Base-by-base conservation (phyloP, 2,329 filamentous ascomycete species). In the Aureobasidium mangrovei region DNA sequence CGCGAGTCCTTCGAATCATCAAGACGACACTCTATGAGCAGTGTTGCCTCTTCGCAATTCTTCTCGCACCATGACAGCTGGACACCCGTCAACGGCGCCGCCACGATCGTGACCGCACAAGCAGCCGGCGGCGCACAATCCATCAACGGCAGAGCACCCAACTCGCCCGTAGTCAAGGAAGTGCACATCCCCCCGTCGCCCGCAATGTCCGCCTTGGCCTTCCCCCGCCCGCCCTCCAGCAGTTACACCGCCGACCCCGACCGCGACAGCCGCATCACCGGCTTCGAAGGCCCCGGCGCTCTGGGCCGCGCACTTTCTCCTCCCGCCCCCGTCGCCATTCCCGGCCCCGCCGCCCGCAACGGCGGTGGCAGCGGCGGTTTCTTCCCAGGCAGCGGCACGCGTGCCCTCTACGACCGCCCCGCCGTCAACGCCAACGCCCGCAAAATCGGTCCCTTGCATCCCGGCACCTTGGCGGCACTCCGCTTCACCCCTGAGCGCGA, bases 361-460 rank as follows among this genome's bases (percentile, higher is more conserved):
- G 53, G 44, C 31, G 74, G 74, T 40, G 77, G 83, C 46, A 82
- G 78, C 12, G 77, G 85, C 63, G 75, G 79, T 41, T 68, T 69
- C 64, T 69, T 69, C 59, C 67, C 67, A 12, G 65, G 65, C 44
- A 59, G 49, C 8, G 49, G 49, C 10, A 53, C 49, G 29, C 49
- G 49, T n/a, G 49, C 49, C 31, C 43, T 53, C 7, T 40, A 53
- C 26, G 40, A 53, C 12, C 49, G 49, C 8, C 43, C 43, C 9
- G 10, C 4, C 18, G n/a, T 36, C 32, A 18, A 12, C 7, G 41
- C 32, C 18, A 10, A 27, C 7, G 39, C 44, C 7, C 42, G 53
- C 44, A 54, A 54, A 7, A 18, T 54, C 6, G 53, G 53, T 12
- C 36, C 43, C 8, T 44, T 54, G 6, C 53, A 54, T 31, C 53